Percentiles rank a stretch among this genome's conserved stretches.
Conservation (phyloP, 2,329 filamentous ascomycete genomes). For the Trichophaea hybrida region DNA sequence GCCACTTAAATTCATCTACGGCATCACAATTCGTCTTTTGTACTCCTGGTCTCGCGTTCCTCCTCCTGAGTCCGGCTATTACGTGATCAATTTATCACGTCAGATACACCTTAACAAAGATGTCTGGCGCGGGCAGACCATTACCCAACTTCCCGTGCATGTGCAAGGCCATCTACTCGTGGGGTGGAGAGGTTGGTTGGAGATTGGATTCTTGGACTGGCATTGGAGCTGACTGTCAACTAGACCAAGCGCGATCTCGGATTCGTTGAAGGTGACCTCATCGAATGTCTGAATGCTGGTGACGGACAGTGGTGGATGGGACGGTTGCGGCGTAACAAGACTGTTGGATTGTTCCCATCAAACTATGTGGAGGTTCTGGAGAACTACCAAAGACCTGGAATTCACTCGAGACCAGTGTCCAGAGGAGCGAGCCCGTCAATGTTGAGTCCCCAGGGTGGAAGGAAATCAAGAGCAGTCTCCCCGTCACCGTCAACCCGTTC, state of each 20-base stretch:
- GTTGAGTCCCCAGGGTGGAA: neutral
- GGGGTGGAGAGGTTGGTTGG: constrained; percentile 59
- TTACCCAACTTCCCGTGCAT: constrained; percentile 79
- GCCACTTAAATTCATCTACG: too few relatives aligned
- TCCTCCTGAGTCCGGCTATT: neutral
- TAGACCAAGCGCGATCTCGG: constrained; percentile 84
- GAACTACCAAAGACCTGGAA: constrained; percentile 31
- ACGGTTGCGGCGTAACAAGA: constrained; percentile 73
- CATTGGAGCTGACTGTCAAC: constrained; percentile 7
- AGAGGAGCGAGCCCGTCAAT: constrained; percentile 37
- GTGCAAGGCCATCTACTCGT: constrained; percentile 83
- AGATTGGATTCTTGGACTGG: constrained; percentile 5
- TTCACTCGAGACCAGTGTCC: constrained; percentile 50
- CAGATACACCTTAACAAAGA: neutral
- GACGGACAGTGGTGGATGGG: constrained; percentile 99
- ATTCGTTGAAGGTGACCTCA: constrained; percentile 93
- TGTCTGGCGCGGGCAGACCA: constrained; percentile 32
- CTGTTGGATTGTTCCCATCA: constrained; percentile 85
- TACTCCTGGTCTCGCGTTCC: neutral
- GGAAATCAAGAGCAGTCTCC: neutral
- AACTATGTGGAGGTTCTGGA: constrained; percentile 92
- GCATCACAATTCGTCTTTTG: too few relatives aligned
- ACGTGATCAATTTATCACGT: neutral
- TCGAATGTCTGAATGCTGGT: constrained; percentile 94
- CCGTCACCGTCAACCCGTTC: constrained; percentile 3